A percentile compares a stretch with the other conserved stretches of the same genome.
phyloP scores from a whole-genome alignment of 1,284 basidiomycete species.

The Tilletia caries region DNA sequence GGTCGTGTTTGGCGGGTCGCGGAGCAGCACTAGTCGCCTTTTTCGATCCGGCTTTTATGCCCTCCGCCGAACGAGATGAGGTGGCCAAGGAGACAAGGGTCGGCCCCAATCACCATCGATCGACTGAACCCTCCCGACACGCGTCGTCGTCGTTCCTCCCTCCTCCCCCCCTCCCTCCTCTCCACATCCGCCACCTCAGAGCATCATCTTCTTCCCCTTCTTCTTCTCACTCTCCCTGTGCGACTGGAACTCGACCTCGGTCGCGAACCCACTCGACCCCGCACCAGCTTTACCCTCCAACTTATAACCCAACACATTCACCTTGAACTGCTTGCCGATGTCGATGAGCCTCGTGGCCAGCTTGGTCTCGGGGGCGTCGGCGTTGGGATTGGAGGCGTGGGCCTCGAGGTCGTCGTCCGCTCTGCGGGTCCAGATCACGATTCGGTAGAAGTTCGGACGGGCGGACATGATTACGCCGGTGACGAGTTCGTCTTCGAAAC shows the following conservation, averaged over 20 bases:
- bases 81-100: too few species aligned
- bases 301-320: constrained; percentile 74
- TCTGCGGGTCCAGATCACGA: constrained; percentile 90
- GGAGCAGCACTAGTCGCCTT: too few species aligned
- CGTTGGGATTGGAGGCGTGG: constrained; percentile 27
- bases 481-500: constrained; percentile 39
- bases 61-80: too few species aligned
- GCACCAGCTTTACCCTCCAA: constrained; percentile 67
- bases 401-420: constrained; percentile 62
- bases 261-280: constrained; percentile 60
- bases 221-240: constrained; percentile 96
- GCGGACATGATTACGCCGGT: constrained; percentile 83
- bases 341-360: constrained; percentile 68
- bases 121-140: too few species aligned
- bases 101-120: too few species aligned
- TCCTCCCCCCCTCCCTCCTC: too few species aligned
- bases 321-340: constrained; percentile 83
- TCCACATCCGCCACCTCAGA: too few species aligned
- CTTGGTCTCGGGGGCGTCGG: constrained; percentile 59
- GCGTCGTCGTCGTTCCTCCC: too few species aligned
- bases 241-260: constrained; percentile 88
- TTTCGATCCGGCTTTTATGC: too few species aligned
- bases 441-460: constrained; percentile 88
- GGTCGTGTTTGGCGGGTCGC: too few species aligned
- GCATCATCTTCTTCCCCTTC: constrained; percentile 71